phyloP scores from a whole-genome alignment of 495 filamentous ascomycete species.

The Penicillium chermesinum region DNA sequence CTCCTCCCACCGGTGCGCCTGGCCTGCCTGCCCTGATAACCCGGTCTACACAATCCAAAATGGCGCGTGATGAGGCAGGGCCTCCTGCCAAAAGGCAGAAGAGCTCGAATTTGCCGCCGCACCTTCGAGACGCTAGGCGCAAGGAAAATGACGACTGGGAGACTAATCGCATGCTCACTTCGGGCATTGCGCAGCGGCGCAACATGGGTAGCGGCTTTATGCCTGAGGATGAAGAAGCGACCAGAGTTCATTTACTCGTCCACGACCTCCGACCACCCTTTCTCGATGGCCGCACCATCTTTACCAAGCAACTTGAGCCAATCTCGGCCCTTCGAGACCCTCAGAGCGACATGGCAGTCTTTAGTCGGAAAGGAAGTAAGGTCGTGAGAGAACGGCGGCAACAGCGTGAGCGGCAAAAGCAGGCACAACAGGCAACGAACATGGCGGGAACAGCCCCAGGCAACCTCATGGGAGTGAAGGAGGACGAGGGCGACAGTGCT shows the following conservation, averaged over 20 bases:
- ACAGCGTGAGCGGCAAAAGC: slow-evolving; percentile 89
- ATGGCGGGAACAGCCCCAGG: slow-evolving; percentile 87
- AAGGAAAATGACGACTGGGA: slow-evolving; percentile 98
- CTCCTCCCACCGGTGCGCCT: background rate
- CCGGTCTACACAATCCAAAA: slow-evolving; percentile 6
- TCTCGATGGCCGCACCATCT: slow-evolving; percentile 88
- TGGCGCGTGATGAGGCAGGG: slow-evolving; percentile 36
- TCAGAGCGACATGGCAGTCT: slow-evolving; percentile 98
- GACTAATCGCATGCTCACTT: slow-evolving; percentile 96
- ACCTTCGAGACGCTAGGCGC: slow-evolving; percentile 59
- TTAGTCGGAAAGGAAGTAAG: slow-evolving; percentile 90
- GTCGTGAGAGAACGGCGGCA: slow-evolving; percentile 87
- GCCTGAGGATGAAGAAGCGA: slow-evolving; percentile 88
- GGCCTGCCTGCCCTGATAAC: background rate
- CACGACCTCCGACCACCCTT: slow-evolving; percentile 96
- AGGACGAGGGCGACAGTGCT: slow-evolving; percentile 89
- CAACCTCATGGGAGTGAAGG: slow-evolving; percentile 91
- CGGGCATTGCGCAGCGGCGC: slow-evolving; percentile 85
- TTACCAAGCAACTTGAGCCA: slow-evolving; percentile 95
- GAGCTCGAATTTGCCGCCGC: slow-evolving; percentile 32
- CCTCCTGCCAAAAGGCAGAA: slow-evolving; percentile 44
- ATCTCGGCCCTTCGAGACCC: slow-evolving; percentile 89
- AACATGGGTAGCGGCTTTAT: slow-evolving; percentile 76
- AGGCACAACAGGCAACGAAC: slow-evolving; percentile 93
- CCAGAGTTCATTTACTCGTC: slow-evolving; percentile 83